These are phyloP conservation scores for Leptodontidium sp. DNA, from an alignment of 2,329 filamentous ascomycete species.

Conservation along the genomic window DNA sequence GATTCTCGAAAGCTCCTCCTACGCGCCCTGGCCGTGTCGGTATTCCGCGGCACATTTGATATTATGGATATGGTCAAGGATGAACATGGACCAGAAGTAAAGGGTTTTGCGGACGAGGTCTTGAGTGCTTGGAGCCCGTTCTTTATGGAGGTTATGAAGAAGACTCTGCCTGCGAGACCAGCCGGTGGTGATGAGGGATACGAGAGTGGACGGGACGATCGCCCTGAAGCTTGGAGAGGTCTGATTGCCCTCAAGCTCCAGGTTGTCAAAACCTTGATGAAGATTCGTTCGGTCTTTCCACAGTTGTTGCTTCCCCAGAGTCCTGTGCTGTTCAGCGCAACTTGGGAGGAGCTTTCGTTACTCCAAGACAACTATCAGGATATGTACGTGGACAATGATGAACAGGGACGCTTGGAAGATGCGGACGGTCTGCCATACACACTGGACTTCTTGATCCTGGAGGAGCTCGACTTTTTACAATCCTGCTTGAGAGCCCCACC, in stretches of 20 bases:
- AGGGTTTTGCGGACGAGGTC: constrained; percentile 86
- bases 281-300: constrained; percentile 85
- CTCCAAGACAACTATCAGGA: constrained; percentile 78
- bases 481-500: constrained; percentile 87
- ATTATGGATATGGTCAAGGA: constrained; percentile 97
- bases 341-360: constrained; percentile 86
- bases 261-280: constrained; percentile 91
- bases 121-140: constrained; percentile 88
- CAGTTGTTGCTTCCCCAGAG: constrained; percentile 84
- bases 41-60: constrained; percentile 92
- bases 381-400: constrained; percentile 85
- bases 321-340: constrained; percentile 81
- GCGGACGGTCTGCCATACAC: constrained; percentile 93
- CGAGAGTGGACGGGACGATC: constrained; percentile 57
- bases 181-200: constrained; percentile 63
- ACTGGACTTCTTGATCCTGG: constrained; percentile 89
- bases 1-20: constrained; percentile 77
- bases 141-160: constrained; percentile 81
- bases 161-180: constrained; percentile 70
- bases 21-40: constrained; percentile 84
- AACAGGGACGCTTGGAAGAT: constrained; percentile 89
- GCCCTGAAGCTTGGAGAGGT: constrained; percentile 79
- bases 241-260: constrained; percentile 89
- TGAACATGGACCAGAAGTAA: constrained; percentile 86
- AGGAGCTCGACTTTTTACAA: constrained; percentile 95